A percentile compares a stretch with the other conserved stretches of the same genome.
phyloP scores from a whole-genome alignment of 2,329 filamentous ascomycete genomes.

The Proliferodiscus dingleyae region DNA sequence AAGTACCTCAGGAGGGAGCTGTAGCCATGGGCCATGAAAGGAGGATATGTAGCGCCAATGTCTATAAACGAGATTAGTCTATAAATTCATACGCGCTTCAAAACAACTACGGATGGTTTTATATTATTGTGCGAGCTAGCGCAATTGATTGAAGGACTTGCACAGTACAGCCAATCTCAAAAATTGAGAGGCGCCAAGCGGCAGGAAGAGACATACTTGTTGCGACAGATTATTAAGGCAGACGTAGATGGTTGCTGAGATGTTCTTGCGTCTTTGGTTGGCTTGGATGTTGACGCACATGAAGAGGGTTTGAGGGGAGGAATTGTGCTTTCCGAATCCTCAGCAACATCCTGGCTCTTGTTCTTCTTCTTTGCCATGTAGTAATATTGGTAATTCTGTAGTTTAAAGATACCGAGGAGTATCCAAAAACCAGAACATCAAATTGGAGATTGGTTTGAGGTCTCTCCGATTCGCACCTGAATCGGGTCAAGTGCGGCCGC shows the following conservation, averaged over 20 bases:
- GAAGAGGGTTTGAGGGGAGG: conserved; percentile 17
- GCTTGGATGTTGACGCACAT: conserved; percentile 22
- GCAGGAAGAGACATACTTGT: conserved; percentile 51
- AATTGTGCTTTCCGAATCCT: conserved; percentile 20
- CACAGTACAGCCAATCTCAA: neutral
- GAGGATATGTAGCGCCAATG: conserved; percentile 83
- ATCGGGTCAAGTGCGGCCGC: too few species aligned
- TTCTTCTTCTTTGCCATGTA: conserved; percentile 45
- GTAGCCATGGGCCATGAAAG: conserved; percentile 79
- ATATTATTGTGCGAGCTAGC: neutral
- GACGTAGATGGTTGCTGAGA: conserved; percentile 38
- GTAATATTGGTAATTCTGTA: neutral
- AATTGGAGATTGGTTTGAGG: too few species aligned
- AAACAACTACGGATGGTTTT: neutral
- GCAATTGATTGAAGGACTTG: neutral
- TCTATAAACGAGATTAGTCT: conserved; percentile 40
- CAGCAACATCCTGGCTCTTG: conserved; percentile 35
- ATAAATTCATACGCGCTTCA: neutral
- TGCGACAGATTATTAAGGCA: conserved; percentile 58
- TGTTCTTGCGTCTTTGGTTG: conserved; percentile 26
- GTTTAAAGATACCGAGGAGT: neutral
- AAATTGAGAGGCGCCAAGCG: neutral
- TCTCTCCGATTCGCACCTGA: too few species aligned
- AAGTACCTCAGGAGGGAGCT: conserved; percentile 73
- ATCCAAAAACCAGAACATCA: too few species aligned